Base-by-base conservation (phyloP, 129 eudicot species). In the Helichrysum umbraculigerum region DNA sequence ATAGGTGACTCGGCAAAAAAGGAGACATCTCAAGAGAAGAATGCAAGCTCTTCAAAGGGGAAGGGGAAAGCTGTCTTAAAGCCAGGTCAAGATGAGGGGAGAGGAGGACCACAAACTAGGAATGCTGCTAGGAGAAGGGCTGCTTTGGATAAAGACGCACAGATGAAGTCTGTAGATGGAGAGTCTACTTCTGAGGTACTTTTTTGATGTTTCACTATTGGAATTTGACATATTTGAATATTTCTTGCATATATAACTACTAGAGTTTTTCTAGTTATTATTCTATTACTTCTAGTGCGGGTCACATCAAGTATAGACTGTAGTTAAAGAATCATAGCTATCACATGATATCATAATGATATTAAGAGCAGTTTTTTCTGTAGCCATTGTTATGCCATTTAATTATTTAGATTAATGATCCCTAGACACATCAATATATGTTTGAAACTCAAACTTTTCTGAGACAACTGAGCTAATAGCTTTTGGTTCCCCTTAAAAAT, bases 131-230 rank as follows among this genome's bases (percentile, higher is more conserved):
- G 89, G 25, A 84, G 96, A 83, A 85, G 87, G 77, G 96, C 97
- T 59, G 83, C 97, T 68, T 41, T 81, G 78, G 97, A 87, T 73
- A 89, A 86, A 78, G 99, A 91, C 74, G 85, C 86, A 20, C 84
- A 89, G 72, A 75, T 87, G 86, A 95, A 91, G 69, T 76, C 96
- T 72, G 84, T 84, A 30, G 90, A 86, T 64, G 92, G 85, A 22
- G 93, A 87, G 42, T 81, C 96, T 73, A 89, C 88, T 79, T 95
- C 99, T 42, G 99, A 95, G 97, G 99, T 94, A 87, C n/a, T n/a
- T 32, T 63, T 34, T 34, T 2, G n/a, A 69, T 39, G 34, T 10
- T 68, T 66, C 19, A 62, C 1, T 54, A 12, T 72, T 59, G 60
- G 30, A 74, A 8, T 39, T 21, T 66, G 28, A 4, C 62, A 56